Percentiles rank a stretch among this genome's conserved stretches.
Evolutionary conservation across 306 rosid species (phyloP).

Genomic region (Cicer arietinum): DNA sequence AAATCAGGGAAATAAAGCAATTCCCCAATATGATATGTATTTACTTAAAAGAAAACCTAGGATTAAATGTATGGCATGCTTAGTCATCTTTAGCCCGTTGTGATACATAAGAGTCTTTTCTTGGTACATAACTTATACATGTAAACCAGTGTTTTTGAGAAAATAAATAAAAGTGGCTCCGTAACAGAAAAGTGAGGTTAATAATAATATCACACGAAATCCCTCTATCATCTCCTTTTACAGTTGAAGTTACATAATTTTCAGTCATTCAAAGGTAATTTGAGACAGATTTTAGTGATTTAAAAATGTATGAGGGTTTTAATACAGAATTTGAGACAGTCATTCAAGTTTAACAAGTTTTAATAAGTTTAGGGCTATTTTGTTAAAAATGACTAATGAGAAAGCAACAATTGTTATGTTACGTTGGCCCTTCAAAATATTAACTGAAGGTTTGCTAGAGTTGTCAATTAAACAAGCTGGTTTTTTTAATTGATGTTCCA

Average conservation of each 20-base stretch:
- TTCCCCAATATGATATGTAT: background rate
- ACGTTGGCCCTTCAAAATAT: slow-evolving; percentile 13
- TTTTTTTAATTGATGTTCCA: background rate
- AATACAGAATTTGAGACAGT: too few species aligned
- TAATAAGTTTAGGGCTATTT: slow-evolving; percentile 15
- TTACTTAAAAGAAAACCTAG: slow-evolving; percentile 1
- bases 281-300: slow-evolving; percentile 21
- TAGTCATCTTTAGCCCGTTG: slow-evolving; percentile 16
- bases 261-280: slow-evolving; percentile 18
- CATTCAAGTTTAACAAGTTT: background rate
- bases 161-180: background rate
- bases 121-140: background rate
- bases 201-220: background rate
- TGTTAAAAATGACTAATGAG: background rate
- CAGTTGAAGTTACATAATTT: slow-evolving; percentile 8
- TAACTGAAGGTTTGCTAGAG: slow-evolving; percentile 21
- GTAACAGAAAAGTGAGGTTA: slow-evolving; percentile 7
- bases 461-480: slow-evolving; percentile 22
- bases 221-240: slow-evolving; percentile 15
- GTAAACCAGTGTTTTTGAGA: slow-evolving; percentile 18
- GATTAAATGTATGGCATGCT: slow-evolving; percentile 19
- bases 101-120: background rate
- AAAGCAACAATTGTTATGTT: slow-evolving; percentile 13
- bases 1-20: slow-evolving; percentile 32
- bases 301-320: background rate